Percentiles rank a stretch among this genome's conserved stretches.
phyloP scores from a whole-genome alignment of 1,139 yeast genomes.

The Sugiyamaella sp. region DNA sequence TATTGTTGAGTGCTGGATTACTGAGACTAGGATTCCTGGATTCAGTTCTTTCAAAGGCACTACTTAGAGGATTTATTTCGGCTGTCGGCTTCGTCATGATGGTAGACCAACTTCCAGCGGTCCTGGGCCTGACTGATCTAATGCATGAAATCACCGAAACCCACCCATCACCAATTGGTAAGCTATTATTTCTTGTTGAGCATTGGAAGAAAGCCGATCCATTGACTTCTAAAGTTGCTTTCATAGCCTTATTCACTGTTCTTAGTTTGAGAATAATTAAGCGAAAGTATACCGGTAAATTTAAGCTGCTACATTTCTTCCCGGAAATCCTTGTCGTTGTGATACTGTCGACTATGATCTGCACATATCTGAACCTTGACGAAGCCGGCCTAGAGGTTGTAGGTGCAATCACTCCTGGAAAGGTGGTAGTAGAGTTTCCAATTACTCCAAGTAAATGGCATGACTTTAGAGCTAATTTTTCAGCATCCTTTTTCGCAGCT shows the following conservation, averaged over 20 bases:
- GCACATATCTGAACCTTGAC: slow-evolving; percentile 58
- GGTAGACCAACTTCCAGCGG: slow-evolving; percentile 71
- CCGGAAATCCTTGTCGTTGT: slow-evolving; percentile 88
- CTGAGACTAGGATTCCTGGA: slow-evolving; percentile 87
- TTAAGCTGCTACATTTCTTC: slow-evolving; percentile 49
- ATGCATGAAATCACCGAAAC: slow-evolving; percentile 55
- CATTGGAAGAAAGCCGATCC: slow-evolving; percentile 46
- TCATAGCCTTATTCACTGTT: slow-evolving; percentile 39
- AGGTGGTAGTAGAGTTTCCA: slow-evolving; percentile 53
- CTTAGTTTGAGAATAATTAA: slow-evolving; percentile 38
- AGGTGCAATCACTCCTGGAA: slow-evolving; percentile 61
- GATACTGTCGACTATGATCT: slow-evolving; percentile 60
- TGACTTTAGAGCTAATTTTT: slow-evolving; percentile 44
- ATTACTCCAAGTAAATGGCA: slow-evolving; percentile 44
- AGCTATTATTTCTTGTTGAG: slow-evolving; percentile 58
- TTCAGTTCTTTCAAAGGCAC: slow-evolving; percentile 78
- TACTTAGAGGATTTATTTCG: slow-evolving; percentile 84
- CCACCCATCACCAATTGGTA: slow-evolving; percentile 73
- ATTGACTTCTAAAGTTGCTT: slow-evolving; percentile 41
- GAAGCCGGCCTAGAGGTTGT: slow-evolving; percentile 63
- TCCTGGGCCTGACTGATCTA: slow-evolving; percentile 60
- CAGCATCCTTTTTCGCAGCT: slow-evolving; percentile 66
- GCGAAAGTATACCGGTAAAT: slow-evolving; percentile 24
- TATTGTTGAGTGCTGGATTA: slow-evolving; percentile 75
- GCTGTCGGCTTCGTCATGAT: slow-evolving; percentile 95